Percentiles rank a stretch among this genome's conserved stretches.
Conservation (phyloP, 495 filamentous ascomycete genomes). For the Barbatosphaeria neglecta region DNA sequence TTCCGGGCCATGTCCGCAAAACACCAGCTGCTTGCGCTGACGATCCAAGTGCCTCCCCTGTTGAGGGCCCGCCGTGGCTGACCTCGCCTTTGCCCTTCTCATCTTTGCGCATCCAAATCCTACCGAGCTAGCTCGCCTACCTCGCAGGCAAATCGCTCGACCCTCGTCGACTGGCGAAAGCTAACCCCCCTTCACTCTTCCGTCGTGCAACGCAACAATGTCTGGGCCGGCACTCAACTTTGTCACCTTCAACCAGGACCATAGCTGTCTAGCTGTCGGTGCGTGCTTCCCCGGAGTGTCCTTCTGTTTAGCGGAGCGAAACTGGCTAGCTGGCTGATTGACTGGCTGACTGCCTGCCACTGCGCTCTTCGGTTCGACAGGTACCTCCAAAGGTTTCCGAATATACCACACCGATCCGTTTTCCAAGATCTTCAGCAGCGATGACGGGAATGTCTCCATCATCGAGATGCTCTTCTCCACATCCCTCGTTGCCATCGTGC, state of each 20-base stretch:
- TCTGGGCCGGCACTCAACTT: slow-evolving; percentile 71
- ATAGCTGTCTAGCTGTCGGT: slow-evolving; percentile 92
- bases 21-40: no score
- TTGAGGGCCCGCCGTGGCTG: no score
- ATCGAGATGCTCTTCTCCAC: slow-evolving; percentile 99
- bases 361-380: no score
- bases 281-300: slow-evolving; percentile 15
- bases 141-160: not conserved
- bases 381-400: slow-evolving; percentile 82
- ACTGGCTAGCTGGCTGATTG: not conserved
- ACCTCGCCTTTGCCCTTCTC: no score
- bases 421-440: slow-evolving; percentile 81
- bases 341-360: not conserved
- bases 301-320: not conserved
- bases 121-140: not conserved
- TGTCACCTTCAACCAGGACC: slow-evolving; percentile 98
- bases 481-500: slow-evolving; percentile 85
- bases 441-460: slow-evolving; percentile 84
- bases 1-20: no score
- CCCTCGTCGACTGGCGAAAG: not conserved
- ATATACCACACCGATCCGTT: slow-evolving; percentile 96
- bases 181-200: no score
- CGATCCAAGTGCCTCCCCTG: no score
- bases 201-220: slow-evolving; percentile 17
- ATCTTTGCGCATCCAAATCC: no score